A percentile compares a stretch with the other conserved stretches of the same genome.
Evolutionary conservation across 2,329 filamentous ascomycete species (phyloP).

Genomic region (Fusarium anthophilum): DNA sequence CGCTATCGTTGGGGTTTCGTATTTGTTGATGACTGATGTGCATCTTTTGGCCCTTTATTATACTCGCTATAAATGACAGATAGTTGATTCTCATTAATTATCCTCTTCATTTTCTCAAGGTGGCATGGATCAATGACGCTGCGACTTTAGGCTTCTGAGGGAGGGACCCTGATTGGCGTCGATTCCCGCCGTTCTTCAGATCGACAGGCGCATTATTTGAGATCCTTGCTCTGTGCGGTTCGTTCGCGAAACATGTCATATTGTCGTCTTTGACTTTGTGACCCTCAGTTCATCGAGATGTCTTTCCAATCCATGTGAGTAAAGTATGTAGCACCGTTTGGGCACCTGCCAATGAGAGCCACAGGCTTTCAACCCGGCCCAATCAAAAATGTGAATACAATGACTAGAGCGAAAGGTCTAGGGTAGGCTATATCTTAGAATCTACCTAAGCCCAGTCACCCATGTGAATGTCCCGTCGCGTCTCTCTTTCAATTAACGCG

Average conservation of each 20-base stretch:
- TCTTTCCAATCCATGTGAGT: not conserved
- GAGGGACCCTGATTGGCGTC: slow-evolving; percentile 31
- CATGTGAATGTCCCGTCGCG: slow-evolving; percentile 1
- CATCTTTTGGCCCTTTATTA: not conserved
- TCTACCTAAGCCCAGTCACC: not conserved
- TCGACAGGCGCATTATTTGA: slow-evolving; percentile 6
- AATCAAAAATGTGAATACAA: not conserved
- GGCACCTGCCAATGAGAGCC: not conserved
- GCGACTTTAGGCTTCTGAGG: not conserved
- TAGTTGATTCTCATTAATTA: not conserved
- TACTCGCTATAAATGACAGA: no score
- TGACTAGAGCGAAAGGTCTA: fast-evolving
- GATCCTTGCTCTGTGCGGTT: not conserved
- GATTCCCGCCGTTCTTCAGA: not conserved
- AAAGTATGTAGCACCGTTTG: no score
- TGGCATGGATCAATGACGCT: slow-evolving; percentile 22
- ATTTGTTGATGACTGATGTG: not conserved
- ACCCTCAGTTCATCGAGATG: not conserved
- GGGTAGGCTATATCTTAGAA: not conserved
- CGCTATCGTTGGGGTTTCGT: not conserved
- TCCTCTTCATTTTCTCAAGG: not conserved
- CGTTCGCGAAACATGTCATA: not conserved
- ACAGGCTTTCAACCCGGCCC: not conserved
- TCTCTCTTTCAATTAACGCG: slow-evolving; percentile 27
- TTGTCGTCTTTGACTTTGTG: not conserved